phyloP scores from a whole-genome alignment of 2,329 filamentous ascomycete species.

The Cladosporium sp. region DNA sequence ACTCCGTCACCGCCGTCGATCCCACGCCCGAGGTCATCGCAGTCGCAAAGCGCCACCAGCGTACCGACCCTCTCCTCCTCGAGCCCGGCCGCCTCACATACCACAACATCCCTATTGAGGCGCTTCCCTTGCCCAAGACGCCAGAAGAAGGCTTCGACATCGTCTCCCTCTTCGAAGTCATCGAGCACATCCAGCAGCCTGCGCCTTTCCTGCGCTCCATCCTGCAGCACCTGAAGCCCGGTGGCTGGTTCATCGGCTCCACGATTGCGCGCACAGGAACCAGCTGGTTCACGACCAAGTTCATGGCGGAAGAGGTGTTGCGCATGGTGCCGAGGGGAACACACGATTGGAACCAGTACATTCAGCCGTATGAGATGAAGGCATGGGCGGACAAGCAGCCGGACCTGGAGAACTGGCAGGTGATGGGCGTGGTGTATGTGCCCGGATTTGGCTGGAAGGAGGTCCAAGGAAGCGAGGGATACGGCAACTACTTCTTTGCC shows the following conservation, averaged over 20 bases:
- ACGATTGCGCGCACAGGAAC: conserved; percentile 89
- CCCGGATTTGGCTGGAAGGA: conserved; percentile 88
- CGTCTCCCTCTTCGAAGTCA: conserved; percentile 87
- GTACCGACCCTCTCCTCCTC: conserved; percentile 68
- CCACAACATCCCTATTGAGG: conserved; percentile 74
- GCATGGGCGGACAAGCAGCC: conserved; percentile 45
- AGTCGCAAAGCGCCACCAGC: conserved; percentile 74
- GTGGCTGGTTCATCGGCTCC: conserved; percentile 88
- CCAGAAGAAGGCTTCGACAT: conserved; percentile 66
- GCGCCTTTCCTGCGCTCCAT: conserved; percentile 71
- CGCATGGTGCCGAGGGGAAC: conserved; percentile 88
- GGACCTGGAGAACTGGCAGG: conserved; percentile 59
- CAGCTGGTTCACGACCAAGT: conserved; percentile 88
- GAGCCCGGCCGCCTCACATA: conserved; percentile 63
- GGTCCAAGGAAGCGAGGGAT: conserved; percentile 75
- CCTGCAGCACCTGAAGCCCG: conserved; percentile 76
- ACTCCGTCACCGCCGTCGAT: conserved; percentile 72
- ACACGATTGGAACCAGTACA: conserved; percentile 95
- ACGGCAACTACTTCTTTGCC: conserved; percentile 96
- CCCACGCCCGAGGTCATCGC: conserved; percentile 71
- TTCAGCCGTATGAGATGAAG: conserved; percentile 77
- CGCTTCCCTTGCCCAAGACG: conserved; percentile 43
- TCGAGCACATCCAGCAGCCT: conserved; percentile 85
- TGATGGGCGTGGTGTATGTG: conserved; percentile 85
- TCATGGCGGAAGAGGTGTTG: conserved; percentile 85